Conservation (phyloP, 176 grass and related monocot species). For the Oryza punctata region DNA sequence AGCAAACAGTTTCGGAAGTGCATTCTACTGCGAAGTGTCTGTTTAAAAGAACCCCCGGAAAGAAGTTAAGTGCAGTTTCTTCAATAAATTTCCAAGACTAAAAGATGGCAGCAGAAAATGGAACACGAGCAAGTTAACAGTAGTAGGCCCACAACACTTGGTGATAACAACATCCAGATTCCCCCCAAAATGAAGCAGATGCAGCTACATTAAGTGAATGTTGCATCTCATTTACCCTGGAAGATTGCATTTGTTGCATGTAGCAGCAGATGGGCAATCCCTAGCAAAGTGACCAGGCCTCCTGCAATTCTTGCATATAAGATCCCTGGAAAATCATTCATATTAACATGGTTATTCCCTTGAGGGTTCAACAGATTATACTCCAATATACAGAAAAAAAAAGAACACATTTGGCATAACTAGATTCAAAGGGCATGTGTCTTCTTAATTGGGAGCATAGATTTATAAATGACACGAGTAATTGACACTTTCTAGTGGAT, state of each 20-base stretch:
- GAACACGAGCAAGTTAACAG: conserved; percentile 17
- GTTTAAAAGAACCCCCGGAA: not conserved
- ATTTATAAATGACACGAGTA: not conserved
- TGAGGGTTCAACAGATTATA: conserved; percentile 22
- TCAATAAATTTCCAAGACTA: conserved; percentile 12
- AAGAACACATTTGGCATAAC: not conserved
- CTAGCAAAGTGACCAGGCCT: conserved; percentile 82
- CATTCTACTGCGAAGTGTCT: conserved; percentile 88
- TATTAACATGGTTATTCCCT: conserved; percentile 6
- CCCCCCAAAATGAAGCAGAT: not conserved
- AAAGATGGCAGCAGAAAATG: conserved; percentile 30
- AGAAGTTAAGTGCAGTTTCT: conserved; percentile 13
- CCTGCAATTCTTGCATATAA: conserved; percentile 85
- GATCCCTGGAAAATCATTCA: conserved; percentile 57
- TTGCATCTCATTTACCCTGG: conserved; percentile 57
- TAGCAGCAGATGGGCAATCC: conserved; percentile 71
- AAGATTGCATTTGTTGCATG: conserved; percentile 85
- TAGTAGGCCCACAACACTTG: not conserved
- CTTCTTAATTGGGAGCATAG: not conserved
- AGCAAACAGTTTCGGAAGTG: conserved; percentile 72
- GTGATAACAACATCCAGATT: not conserved
- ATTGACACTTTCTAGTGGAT: conserved; percentile 14
- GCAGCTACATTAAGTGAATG: conserved; percentile 9
- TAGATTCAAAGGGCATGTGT: conserved; percentile 2
- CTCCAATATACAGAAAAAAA: not conserved